Evolutionary conservation across 2,329 filamentous ascomycete genomes (phyloP).

Genomic region (Pseudocercospora musae): DNA sequence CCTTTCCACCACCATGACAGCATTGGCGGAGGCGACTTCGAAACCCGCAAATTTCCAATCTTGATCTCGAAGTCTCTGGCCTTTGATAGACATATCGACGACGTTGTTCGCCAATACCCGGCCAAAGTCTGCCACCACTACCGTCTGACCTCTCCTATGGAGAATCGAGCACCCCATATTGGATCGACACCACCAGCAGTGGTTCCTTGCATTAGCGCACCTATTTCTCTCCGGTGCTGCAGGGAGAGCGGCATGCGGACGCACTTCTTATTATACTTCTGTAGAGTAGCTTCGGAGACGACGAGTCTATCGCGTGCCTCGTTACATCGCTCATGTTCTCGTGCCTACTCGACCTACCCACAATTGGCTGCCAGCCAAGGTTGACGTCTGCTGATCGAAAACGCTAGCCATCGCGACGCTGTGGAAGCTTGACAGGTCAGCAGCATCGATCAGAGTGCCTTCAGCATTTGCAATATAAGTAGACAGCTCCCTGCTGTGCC

Average conservation of each 20-base stretch:
- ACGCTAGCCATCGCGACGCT: neutral
- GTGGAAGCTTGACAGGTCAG: neutral
- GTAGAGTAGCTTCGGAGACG: neutral
- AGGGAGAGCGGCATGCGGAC: neutral
- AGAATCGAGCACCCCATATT: neutral
- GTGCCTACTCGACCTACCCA: neutral
- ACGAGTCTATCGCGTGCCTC: slow-evolving; percentile 7
- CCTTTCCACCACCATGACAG: neutral
- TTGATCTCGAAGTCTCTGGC: too few species aligned
- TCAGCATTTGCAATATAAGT: neutral
- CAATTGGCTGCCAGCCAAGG: neutral
- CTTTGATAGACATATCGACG: neutral
- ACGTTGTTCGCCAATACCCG: neutral
- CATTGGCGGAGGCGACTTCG: neutral
- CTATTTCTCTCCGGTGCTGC: neutral
- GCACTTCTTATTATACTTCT: neutral
- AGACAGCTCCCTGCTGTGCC: neutral
- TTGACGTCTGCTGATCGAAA: neutral
- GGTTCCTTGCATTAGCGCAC: slow-evolving; percentile 2
- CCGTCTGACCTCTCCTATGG: slow-evolving; percentile 10
- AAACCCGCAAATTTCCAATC: too few species aligned
- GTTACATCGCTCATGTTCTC: slow-evolving; percentile 9
- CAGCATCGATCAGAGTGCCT: neutral
- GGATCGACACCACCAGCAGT: slow-evolving; percentile 14
- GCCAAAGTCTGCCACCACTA: neutral